phyloP scores from a whole-genome alignment of 2,329 filamentous ascomycete species.

The Diplodia intermedia region DNA sequence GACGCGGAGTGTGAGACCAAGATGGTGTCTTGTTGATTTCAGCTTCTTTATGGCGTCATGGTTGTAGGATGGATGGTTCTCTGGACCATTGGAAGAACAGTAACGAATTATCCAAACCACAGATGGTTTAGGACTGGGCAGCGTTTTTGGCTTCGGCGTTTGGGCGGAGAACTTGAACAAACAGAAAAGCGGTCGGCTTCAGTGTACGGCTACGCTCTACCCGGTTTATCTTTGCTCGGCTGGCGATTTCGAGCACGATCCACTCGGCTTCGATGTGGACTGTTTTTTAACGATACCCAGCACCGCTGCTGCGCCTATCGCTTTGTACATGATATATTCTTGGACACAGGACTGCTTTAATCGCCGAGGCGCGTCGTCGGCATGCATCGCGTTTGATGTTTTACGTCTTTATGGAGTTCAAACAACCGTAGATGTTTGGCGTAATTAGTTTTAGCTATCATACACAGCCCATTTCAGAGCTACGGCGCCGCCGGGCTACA shows the following conservation, averaged over 20 bases:
- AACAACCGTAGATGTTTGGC: conserved; percentile 13
- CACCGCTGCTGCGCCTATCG: conserved; percentile 16
- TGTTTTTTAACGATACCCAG: conserved; percentile 20
- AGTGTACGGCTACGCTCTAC: conserved; percentile 12
- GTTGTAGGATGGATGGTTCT: background rate
- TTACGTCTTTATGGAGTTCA: conserved; percentile 20
- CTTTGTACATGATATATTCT: conserved; percentile 20
- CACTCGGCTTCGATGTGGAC: background rate
- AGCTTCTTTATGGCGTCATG: conserved; percentile 21
- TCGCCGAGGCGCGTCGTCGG: conserved; percentile 9
- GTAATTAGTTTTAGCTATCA: conserved; percentile 24
- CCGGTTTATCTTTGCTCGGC: conserved; percentile 6
- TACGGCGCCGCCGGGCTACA: background rate
- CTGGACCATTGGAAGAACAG: conserved; percentile 11
- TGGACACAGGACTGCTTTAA: conserved; percentile 14
- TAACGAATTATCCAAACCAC: conserved; percentile 17
- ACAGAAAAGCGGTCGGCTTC: conserved; percentile 20
- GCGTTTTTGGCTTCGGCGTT: conserved; percentile 15
- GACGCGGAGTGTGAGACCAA: conserved; percentile 22
- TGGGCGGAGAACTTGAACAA: conserved; percentile 13
- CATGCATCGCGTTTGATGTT: conserved; percentile 9
- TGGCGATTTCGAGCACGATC: conserved; percentile 20
- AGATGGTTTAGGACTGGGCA: conserved; percentile 1
- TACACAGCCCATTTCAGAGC: conserved; percentile 3
- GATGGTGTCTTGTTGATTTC: conserved; percentile 23